Evolutionary conservation across 2,329 filamentous ascomycete species (phyloP).

Genomic region (Cytospora paraplurivora): DNA sequence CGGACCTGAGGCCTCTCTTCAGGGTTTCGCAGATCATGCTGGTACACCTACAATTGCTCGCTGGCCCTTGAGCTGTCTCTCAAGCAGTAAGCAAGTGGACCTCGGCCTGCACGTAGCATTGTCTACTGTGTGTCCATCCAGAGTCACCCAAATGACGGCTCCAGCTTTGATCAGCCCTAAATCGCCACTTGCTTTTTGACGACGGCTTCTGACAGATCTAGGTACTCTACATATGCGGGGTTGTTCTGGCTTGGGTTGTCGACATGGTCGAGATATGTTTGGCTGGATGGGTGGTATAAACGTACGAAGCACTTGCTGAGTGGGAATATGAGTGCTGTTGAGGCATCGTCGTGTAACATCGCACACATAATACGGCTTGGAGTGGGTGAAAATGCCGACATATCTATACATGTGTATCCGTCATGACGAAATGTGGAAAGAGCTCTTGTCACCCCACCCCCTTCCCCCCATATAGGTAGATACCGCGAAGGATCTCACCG

Average conservation of each 20-base stretch:
- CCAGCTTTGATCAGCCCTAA: conserved; percentile 23
- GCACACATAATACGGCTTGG: too few relatives aligned
- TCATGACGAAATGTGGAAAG: not conserved
- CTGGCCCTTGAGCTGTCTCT: not conserved
- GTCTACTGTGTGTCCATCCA: too few relatives aligned
- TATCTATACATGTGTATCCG: not conserved
- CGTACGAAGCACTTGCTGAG: too few relatives aligned
- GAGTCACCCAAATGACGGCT: too few relatives aligned
- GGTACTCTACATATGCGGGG: too few relatives aligned
- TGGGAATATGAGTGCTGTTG: too few relatives aligned
- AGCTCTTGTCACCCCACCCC: not conserved
- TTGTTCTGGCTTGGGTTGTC: too few relatives aligned
- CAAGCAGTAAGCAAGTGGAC: conserved; percentile 8
- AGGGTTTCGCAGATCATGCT: conserved; percentile 15
- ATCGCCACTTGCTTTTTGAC: conserved; percentile 23
- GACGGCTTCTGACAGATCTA: not conserved
- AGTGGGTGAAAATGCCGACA: not conserved
- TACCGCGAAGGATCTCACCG: not conserved
- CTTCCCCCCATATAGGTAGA: not conserved
- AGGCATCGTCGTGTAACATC: too few relatives aligned
- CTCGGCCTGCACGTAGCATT: conserved; percentile 3
- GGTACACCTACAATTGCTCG: conserved; percentile 1
- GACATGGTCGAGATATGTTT: too few relatives aligned
- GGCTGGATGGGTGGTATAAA: too few relatives aligned
- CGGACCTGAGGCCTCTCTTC: conserved; percentile 24